Evolutionary conservation across 495 filamentous ascomycete species (phyloP).

Genomic region (Neurospora sp.): DNA sequence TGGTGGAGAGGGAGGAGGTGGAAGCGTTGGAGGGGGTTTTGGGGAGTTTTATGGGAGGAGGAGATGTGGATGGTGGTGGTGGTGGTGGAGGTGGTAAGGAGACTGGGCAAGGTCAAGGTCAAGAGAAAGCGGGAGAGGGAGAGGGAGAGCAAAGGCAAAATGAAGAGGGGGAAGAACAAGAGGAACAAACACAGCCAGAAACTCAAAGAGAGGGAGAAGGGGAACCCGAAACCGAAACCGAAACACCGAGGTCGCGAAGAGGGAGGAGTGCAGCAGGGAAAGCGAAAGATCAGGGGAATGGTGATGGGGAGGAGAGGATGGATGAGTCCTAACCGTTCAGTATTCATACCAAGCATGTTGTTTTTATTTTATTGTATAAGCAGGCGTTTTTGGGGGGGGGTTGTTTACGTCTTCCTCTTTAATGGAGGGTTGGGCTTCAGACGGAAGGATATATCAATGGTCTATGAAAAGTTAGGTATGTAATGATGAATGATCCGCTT

Average conservation of each 20-base stretch:
- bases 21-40: conserved; percentile 41
- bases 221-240: not conserved
- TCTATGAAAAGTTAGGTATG: not conserved
- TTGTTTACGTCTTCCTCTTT: not conserved
- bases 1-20: conserved; percentile 35
- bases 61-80: too few relatives aligned
- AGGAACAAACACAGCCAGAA: not conserved
- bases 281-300: not conserved
- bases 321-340: not conserved
- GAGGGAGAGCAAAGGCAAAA: too few relatives aligned
- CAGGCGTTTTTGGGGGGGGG: not conserved
- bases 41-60: conserved; percentile 29
- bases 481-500: not conserved
- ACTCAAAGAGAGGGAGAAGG: not conserved
- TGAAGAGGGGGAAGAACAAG: not conserved
- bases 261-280: not conserved
- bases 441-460: not conserved
- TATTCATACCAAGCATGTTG: not conserved
- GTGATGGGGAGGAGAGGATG: not conserved
- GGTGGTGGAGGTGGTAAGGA: too few relatives aligned
- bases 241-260: not conserved
- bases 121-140: too few relatives aligned
- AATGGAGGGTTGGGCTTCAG: not conserved
- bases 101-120: too few relatives aligned
- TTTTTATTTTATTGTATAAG: not conserved